A percentile compares a stretch with the other conserved stretches of the same genome.
Conservation (phyloP, 192 early-diverging fungal genomes). For the Coemansia sp. region DNA sequence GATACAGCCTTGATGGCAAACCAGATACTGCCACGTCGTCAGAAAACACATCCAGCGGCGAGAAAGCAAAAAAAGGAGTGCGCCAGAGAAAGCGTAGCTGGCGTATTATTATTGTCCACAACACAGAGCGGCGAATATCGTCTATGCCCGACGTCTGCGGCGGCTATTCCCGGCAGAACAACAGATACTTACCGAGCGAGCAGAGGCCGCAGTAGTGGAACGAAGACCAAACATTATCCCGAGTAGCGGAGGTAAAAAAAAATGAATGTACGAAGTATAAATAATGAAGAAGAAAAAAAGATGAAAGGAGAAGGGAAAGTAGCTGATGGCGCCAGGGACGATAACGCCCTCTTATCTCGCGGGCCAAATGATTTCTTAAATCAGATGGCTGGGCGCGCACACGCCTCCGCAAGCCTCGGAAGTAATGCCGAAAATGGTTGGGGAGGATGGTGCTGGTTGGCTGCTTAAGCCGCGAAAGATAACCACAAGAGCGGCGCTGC, state of each 20-base stretch:
- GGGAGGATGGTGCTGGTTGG: constrained; percentile 5
- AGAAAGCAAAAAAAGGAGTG: neutral
- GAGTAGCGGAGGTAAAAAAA: neutral
- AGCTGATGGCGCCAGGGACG: neutral
- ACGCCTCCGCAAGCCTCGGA: constrained; percentile 7
- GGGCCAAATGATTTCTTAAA: neutral
- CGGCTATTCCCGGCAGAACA: neutral
- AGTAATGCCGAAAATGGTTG: constrained; percentile 3
- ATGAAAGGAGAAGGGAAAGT: neutral
- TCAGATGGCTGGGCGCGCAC: neutral
- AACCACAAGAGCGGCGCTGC: neutral
- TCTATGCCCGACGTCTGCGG: neutral
- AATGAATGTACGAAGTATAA: constrained; percentile 2
- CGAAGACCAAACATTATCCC: constrained; percentile 54
- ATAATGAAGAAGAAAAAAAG: constrained; percentile 5
- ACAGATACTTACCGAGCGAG: constrained; percentile 50
- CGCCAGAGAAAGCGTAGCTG: neutral
- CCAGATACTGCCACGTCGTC: constrained; percentile 50
- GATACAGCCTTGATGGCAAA: neutral
- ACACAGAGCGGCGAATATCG: neutral
- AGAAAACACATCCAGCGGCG: neutral
- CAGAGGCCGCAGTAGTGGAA: constrained; percentile 42
- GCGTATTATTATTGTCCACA: neutral
- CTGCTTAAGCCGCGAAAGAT: constrained; percentile 2
- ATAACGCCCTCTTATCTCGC: constrained; percentile 2